Evolutionary conservation across 2,329 filamentous ascomycete genomes (phyloP).

Genomic region (Penicillium sp.): DNA sequence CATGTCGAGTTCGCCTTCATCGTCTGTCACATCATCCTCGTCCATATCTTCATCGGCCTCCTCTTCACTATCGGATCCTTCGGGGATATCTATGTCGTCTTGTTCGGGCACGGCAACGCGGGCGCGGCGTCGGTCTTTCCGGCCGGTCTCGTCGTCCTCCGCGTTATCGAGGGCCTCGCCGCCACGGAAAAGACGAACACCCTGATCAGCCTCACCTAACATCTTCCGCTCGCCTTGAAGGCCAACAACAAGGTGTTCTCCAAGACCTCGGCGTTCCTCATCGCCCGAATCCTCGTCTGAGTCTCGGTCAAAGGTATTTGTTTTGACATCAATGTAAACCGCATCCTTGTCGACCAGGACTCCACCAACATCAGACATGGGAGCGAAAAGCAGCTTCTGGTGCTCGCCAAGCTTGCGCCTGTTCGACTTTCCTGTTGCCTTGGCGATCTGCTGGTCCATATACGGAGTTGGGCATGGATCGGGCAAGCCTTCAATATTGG

Average conservation of each 20-base stretch:
- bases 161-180: constrained; percentile 63
- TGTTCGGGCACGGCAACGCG: constrained; percentile 50
- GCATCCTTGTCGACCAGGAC: constrained; percentile 96
- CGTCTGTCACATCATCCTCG: constrained; percentile 42
- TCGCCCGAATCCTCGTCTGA: constrained; percentile 59
- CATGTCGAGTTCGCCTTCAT: constrained; percentile 36
- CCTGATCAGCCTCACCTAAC: constrained; percentile 76
- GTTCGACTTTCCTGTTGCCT: constrained; percentile 76
- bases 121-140: constrained; percentile 53
- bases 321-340: constrained; percentile 79
- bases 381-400: constrained; percentile 92
- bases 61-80: constrained; percentile 53
- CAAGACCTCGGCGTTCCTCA: constrained; percentile 73
- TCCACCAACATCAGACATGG: constrained; percentile 96
- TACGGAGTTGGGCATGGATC: constrained; percentile 94
- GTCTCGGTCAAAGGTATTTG: constrained; percentile 67
- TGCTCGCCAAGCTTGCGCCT: constrained; percentile 86
- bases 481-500: constrained; percentile 79
- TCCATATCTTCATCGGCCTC: constrained; percentile 53
- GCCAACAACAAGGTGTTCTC: constrained; percentile 89
- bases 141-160: constrained; percentile 55
- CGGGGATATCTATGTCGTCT: constrained; percentile 54
- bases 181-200: constrained; percentile 80
- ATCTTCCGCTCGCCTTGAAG: constrained; percentile 79
- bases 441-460: constrained; percentile 83